Base-by-base conservation (phyloP, 2,329 filamentous ascomycete genomes). In the Leptographium radiaticola region DNA sequence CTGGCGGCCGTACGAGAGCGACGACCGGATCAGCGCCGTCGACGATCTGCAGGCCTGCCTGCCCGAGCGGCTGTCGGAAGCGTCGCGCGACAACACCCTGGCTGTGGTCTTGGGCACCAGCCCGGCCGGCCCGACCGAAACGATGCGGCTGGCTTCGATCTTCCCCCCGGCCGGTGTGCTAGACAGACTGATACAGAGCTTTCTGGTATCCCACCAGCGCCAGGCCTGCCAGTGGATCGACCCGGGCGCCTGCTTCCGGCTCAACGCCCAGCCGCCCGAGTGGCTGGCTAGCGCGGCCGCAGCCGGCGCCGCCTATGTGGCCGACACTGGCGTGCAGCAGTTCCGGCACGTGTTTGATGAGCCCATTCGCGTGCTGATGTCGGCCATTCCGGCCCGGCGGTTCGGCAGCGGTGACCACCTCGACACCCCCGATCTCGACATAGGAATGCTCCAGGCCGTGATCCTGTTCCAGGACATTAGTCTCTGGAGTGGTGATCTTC, bases 161-260 rank as follows among this genome's bases (percentile, higher is more conserved):
- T 85, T 86, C 58, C 80, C 80, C 0, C 80, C 79, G 2, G 72
- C 78, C 30, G 75, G 80, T 31, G 64, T 80, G 2, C 69, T 85
- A 57, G 80, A 84, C 59, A 77, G 73, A 10, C 68, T 84, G 54
- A 71, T 82, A 16, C 77, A 83, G 55, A 75, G 78, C 56, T 84
- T 78, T 57, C 66, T 84, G 31, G 75, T 77, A 1, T 72, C 72
- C 1, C 77, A 81, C 44, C 67, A 71, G 34, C 74, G 78, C 48
- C 71, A 80, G 56, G 71, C 81, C 0, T 78, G 76, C 43, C 71
- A 73, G 49, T 84, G 75, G 72, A 76, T 86, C 55, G 81, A 85
- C 64, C 73, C 79, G 48, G 75, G 77, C 2, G 79, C 77, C 0
- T 6, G 20, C 15, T 76, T 84, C 47, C 73, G 71, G 2, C 70